Evolutionary conservation across 2,329 filamentous ascomycete genomes (phyloP).

Genomic region (Colletotrichum musicola): DNA sequence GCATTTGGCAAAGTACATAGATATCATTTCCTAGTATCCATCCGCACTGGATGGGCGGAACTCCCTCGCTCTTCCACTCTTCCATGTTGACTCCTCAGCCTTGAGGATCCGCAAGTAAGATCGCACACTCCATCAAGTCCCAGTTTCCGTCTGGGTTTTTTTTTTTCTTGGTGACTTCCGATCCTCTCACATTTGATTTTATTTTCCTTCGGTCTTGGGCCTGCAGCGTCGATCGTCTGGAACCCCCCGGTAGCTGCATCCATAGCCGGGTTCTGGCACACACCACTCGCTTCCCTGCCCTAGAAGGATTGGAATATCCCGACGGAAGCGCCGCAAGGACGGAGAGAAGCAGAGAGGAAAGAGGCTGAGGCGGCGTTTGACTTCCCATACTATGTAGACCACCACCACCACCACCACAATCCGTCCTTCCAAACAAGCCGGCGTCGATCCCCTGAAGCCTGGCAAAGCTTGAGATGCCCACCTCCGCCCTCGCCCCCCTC

Average conservation of each 20-base stretch:
- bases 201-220: background rate
- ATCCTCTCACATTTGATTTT: slow-evolving; percentile 14
- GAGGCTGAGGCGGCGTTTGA: slow-evolving; percentile 25
- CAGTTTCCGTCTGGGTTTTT: background rate
- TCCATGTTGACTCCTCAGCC: too few relatives aligned
- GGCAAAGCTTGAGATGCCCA: too few relatives aligned
- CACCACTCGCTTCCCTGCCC: background rate
- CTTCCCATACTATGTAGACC: slow-evolving; percentile 16
- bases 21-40: too few relatives aligned
- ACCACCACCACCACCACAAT: background rate
- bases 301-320: slow-evolving; percentile 9
- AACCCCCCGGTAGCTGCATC: slow-evolving; percentile 13
- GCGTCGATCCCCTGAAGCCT: too few relatives aligned
- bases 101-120: too few relatives aligned
- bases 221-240: background rate
- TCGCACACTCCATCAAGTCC: too few relatives aligned
- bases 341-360: background rate
- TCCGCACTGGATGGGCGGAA: too few relatives aligned
- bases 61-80: too few relatives aligned
- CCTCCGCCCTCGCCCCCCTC: too few relatives aligned
- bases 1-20: too few relatives aligned
- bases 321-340: slow-evolving; percentile 1
- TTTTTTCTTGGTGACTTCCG: background rate
- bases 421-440: slow-evolving; percentile 8
- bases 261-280: background rate